Conservation (phyloP, 129 eudicot species). For the Deinandra increscens region DNA sequence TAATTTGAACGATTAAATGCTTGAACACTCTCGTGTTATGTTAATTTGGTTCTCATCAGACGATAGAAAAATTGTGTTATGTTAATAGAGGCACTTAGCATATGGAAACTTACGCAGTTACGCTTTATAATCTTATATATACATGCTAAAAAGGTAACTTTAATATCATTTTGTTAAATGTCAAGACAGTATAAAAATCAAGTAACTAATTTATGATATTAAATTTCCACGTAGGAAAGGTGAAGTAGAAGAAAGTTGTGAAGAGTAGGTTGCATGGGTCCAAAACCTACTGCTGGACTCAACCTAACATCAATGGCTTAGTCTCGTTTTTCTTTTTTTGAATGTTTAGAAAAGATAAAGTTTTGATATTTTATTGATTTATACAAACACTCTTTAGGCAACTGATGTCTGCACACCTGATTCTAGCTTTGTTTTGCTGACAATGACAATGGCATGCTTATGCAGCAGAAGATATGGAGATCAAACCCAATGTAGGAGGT, state of each 20-base stretch:
- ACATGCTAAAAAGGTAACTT: no score
- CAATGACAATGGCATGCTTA: conserved; percentile 25
- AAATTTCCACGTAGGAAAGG: not conserved
- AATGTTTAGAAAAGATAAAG: conserved; percentile 7
- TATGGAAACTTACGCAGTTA: no score
- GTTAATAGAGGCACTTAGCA: no score
- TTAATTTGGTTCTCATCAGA: no score
- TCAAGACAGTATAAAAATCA: not conserved
- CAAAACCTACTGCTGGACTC: conserved; percentile 25
- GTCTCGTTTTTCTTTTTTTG: conserved; percentile 10
- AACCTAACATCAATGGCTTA: conserved; percentile 18
- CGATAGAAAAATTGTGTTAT: no score
- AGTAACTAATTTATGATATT: not conserved
- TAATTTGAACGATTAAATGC: no score
- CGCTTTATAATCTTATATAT: no score
- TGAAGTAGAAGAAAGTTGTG: conserved; percentile 18
- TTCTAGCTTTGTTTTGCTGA: conserved; percentile 26
- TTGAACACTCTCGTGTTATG: no score
- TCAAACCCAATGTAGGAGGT: conserved; percentile 26
- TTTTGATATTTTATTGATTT: not conserved
- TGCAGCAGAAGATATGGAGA: conserved; percentile 37
- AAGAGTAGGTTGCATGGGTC: conserved; percentile 28
- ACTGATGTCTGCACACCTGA: conserved; percentile 20
- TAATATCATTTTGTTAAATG: not conserved
- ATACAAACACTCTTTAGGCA: not conserved